Conservation (phyloP, 176 grass and related monocot genomes). For the Saccharum spontaneum region DNA sequence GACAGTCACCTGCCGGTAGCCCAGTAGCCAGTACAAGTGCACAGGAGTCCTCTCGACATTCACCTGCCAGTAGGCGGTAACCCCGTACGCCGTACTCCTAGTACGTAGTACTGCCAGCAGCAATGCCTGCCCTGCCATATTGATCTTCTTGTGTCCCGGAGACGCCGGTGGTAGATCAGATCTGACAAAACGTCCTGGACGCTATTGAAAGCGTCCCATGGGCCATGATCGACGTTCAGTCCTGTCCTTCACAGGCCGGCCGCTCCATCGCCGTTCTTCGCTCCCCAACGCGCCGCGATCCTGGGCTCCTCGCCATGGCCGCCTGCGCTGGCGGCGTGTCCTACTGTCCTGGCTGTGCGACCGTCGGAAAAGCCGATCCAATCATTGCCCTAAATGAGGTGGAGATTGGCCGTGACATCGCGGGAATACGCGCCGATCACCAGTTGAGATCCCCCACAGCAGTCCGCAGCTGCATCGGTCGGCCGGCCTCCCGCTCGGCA, state of each 20-base stretch:
- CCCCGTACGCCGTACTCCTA: background rate
- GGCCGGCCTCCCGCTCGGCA: background rate
- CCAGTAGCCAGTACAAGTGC: too few species aligned
- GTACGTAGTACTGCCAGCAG: too few species aligned
- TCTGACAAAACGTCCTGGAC: background rate
- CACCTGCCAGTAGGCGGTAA: background rate
- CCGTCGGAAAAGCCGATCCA: background rate
- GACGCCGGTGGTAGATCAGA: background rate
- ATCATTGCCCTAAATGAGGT: background rate
- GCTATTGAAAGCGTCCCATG: background rate
- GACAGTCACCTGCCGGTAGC: background rate
- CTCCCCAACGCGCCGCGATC: background rate
- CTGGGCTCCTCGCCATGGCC: background rate
- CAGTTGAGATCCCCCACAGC: background rate
- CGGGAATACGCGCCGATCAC: background rate
- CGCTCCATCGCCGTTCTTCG: background rate
- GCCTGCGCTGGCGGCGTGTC: conserved; percentile 9
- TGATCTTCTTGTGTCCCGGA: background rate
- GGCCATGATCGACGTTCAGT: background rate
- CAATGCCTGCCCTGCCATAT: too few species aligned
- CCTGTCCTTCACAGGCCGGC: background rate
- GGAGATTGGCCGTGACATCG: background rate
- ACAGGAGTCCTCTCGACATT: background rate
- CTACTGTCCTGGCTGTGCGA: background rate
- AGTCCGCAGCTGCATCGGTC: background rate